Base-by-base conservation (phyloP, 1,139 yeast species). In the Debaryomycetaceae sp. region DNA sequence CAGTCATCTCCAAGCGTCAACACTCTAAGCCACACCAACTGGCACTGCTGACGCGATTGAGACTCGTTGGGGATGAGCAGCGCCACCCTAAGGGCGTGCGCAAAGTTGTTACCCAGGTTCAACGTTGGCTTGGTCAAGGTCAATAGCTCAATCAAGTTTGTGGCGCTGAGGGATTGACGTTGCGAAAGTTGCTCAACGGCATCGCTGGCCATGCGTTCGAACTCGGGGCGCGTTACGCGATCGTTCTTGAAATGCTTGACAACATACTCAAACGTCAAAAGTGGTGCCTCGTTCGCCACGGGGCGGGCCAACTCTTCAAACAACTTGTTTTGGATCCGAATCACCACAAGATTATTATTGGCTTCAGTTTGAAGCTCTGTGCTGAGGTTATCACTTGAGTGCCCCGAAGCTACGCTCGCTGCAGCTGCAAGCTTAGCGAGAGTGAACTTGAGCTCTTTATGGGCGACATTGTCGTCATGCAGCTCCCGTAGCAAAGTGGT, bases 401-500 rank as follows among this genome's bases (percentile, higher is more conserved):
- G 19, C 9, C 22, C 27, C 16, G 30, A 28, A 9, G 29, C 12
- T 28, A 33, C 36, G 3, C 58, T 47, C 2, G 73, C 71, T 22
- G 64, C 44, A 1, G 61, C 53, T 0, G 74, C 49, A 22, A 86
- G 56, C 50, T 85, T 86, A 4, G 94, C 89, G 34, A 86, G 60
- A 29, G 88, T 81, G 39, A 78, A 65, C 42, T 80, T 78, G 23
- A 83, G 50, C 41, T 71, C 75, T 45, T 71, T 72, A 43, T 70
- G 69, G 6, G 58, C 61, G 30, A 73, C 60, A 10, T 58, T 53
- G 13, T 71, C 77, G 15, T 61, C 64, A 2, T 51, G 45, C n/a
- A 53, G 48, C 16, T 27, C 25, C 4, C 51, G 43, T 2, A 58
- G 38, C 16, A 85, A 57, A 0, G 69, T 61, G 6, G 53, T 45